A percentile compares a stretch with the other conserved stretches of the same genome.
phyloP scores from a whole-genome alignment of 768 basidiomycete genomes.

The Auricularia cornea region DNA sequence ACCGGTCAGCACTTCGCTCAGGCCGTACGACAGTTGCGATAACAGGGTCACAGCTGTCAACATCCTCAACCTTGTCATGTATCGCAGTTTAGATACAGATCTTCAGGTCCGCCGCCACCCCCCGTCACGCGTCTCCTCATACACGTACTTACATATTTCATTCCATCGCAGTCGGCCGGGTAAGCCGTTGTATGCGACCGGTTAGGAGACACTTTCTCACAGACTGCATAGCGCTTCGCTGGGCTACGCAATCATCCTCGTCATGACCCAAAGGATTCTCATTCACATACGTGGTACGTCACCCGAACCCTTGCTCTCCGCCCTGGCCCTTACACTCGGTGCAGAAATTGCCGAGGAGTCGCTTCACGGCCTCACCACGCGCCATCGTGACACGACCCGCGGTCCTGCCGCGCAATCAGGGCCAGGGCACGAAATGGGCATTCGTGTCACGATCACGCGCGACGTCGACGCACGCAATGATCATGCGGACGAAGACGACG shows the following conservation, averaged over 20 bases:
- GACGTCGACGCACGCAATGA: background rate
- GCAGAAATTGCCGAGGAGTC: background rate
- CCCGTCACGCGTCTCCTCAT: background rate
- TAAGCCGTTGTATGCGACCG: background rate
- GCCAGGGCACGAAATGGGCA: background rate
- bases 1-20: constrained; percentile 31
- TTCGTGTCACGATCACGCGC: background rate
- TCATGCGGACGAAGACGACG: background rate
- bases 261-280: background rate
- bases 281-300: background rate
- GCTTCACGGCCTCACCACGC: background rate
- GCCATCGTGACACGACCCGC: background rate
- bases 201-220: background rate
- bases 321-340: background rate
- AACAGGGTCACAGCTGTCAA: constrained; percentile 46
- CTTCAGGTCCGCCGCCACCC: background rate
- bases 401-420: background rate
- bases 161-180: background rate
- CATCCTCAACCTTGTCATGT: constrained; percentile 43
- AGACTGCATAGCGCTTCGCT: background rate
- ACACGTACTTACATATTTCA: background rate
- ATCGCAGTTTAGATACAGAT: constrained; percentile 6
- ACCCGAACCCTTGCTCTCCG: background rate
- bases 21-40: constrained; percentile 58
- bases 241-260: background rate